Evolutionary conservation across 148 eudicot genomes (phyloP).

Genomic region (Vaccinium corymbosum): DNA sequence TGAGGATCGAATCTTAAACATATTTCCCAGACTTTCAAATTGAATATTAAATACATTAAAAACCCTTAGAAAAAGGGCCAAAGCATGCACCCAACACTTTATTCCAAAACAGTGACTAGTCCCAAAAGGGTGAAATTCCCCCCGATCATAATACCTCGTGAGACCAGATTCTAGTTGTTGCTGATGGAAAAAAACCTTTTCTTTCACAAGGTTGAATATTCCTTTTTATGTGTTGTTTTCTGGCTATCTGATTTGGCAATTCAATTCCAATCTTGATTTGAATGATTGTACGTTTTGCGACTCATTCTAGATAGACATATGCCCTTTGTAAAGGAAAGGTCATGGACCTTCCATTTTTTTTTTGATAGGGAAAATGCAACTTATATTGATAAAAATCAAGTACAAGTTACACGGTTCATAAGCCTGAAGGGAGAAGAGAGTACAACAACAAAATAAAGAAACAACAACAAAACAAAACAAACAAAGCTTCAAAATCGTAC

Average conservation of each 20-base stretch:
- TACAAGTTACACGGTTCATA: no score
- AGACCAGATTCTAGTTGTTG: neutral
- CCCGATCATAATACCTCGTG: neutral
- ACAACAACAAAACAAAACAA: no score
- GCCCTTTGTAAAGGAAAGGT: neutral
- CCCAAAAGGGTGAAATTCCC: neutral
- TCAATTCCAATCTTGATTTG: neutral
- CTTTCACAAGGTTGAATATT: neutral
- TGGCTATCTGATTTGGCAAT: neutral
- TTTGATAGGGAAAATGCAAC: no score
- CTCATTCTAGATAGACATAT: neutral
- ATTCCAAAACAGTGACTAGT: neutral
- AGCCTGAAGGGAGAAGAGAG: no score
- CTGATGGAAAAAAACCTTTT: neutral
- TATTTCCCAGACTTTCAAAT: neutral
- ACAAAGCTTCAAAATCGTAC: no score
- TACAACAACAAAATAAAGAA: no score
- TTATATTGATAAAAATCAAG: no score
- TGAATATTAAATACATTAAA: neutral
- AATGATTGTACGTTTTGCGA: neutral
- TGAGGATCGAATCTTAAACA: neutral
- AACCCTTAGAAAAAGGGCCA: neutral
- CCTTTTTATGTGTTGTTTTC: neutral
- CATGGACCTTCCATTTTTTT: neutral
- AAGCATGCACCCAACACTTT: neutral